These are phyloP conservation scores for Periconia digitata DNA, from an alignment of 2,329 filamentous ascomycete genomes.

Conservation along the genomic window DNA sequence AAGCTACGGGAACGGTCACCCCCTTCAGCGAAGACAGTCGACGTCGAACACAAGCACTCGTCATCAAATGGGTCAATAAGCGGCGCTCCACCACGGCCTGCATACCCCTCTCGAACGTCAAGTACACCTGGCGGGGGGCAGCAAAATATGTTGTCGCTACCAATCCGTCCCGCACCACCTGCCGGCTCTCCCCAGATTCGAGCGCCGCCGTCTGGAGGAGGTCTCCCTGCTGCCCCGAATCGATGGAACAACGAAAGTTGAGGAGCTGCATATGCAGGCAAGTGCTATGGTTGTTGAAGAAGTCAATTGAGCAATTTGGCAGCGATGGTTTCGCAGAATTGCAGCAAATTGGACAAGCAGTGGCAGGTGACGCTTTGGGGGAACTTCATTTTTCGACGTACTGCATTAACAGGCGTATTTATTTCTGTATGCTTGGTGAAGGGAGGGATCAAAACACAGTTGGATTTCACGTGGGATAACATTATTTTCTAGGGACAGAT, in stretches of 20 bases:
- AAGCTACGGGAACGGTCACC: conserved; percentile 41
- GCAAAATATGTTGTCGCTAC: conserved; percentile 46
- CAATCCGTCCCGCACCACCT: conserved; percentile 49
- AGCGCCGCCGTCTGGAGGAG: conserved; percentile 23
- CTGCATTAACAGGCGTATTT: conserved; percentile 3
- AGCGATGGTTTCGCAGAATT: background rate
- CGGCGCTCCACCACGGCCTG: conserved; percentile 38
- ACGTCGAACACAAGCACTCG: conserved; percentile 22
- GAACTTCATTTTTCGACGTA: background rate
- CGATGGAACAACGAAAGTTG: conserved; percentile 37
- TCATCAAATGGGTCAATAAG: conserved; percentile 25
- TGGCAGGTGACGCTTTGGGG: background rate
- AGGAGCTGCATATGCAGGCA: conserved; percentile 3
- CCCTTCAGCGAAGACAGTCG: conserved; percentile 22
- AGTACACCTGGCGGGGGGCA: conserved; percentile 42
- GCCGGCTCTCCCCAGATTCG: conserved; percentile 28
- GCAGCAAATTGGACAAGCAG: background rate
- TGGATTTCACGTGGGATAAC: background rate
- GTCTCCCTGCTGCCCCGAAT: conserved; percentile 29
- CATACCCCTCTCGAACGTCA: conserved; percentile 47
- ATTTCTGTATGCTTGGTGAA: background rate
- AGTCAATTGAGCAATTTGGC: background rate
- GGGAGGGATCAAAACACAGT: background rate
- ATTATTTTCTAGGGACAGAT: background rate
- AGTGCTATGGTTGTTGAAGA: background rate